Conservation (phyloP, 208 protist genomes). For the Kentomonas sorsogonicus region DNA sequence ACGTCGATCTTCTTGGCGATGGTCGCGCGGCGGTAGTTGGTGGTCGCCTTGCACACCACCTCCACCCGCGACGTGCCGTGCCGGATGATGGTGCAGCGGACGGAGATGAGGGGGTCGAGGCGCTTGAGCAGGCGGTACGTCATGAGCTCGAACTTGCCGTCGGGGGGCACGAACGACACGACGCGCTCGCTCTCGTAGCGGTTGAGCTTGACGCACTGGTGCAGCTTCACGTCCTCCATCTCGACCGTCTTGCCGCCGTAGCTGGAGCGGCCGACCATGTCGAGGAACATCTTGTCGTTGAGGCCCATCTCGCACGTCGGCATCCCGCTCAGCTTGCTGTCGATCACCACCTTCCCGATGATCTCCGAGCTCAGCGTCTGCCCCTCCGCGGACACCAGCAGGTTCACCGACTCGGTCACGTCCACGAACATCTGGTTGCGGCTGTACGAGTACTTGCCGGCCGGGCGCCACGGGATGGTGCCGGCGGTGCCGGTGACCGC, state of each 20-base stretch:
- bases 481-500: slow-evolving; percentile 93
- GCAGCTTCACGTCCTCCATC: slow-evolving; percentile 98
- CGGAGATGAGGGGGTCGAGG: slow-evolving; percentile 91
- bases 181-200: slow-evolving; percentile 94
- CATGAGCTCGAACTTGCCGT: slow-evolving; percentile 98
- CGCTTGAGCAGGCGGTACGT: slow-evolving; percentile 95
- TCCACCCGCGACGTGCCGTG: slow-evolving; percentile 93
- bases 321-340: slow-evolving; percentile 96
- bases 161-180: slow-evolving; percentile 94
- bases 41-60: slow-evolving; percentile 88
- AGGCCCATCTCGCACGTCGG: slow-evolving; percentile 96
- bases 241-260: slow-evolving; percentile 42
- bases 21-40: slow-evolving; percentile 91
- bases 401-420: slow-evolving; percentile 96
- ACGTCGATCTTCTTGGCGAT: slow-evolving; percentile 97
- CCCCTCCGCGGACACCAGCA: slow-evolving; percentile 92
- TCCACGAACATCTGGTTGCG: slow-evolving; percentile 99
- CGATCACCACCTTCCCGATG: slow-evolving; percentile 92
- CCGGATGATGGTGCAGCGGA: slow-evolving; percentile 84
- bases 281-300: slow-evolving; percentile 95
- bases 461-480: slow-evolving; percentile 92
- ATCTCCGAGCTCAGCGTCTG: slow-evolving; percentile 95
- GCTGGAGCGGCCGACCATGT: slow-evolving; percentile 35
- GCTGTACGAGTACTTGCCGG: slow-evolving; percentile 94
- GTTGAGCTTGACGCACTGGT: slow-evolving; percentile 97